A percentile compares a stretch with the other conserved stretches of the same genome.
phyloP scores from a whole-genome alignment of 1,284 basidiomycete genomes.

The Takashimella koratensis region DNA sequence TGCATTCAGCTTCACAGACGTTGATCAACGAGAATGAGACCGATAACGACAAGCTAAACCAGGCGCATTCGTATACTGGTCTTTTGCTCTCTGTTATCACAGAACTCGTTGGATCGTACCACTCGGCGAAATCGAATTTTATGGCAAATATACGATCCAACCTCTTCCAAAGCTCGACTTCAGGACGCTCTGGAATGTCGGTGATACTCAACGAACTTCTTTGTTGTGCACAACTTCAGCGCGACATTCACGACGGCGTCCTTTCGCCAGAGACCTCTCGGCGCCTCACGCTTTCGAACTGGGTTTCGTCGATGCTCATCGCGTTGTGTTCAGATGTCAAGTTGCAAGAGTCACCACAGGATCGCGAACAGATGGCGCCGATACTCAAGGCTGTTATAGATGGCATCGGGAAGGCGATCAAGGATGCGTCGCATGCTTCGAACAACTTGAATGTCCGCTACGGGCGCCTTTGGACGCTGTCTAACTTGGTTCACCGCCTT shows the following conservation, averaged over 20 bases:
- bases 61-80: conserved; percentile 58
- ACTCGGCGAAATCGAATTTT: conserved; percentile 83
- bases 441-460: conserved; percentile 71
- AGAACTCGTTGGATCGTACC: conserved; percentile 90
- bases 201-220: conserved; percentile 71
- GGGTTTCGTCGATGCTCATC: conserved; percentile 88
- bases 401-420: conserved; percentile 78
- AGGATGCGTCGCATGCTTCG: conserved; percentile 60
- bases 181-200: conserved; percentile 20
- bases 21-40: not conserved
- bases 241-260: conserved; percentile 18
- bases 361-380: conserved; percentile 52
- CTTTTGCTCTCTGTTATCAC: conserved; percentile 90
- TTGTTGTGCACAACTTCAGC: conserved; percentile 63
- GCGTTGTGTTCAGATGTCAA: conserved; percentile 79
- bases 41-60: not conserved
- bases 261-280: conserved; percentile 54
- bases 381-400: conserved; percentile 75
- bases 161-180: conserved; percentile 54
- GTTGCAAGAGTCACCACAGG: conserved; percentile 60
- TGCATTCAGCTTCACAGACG: not conserved
- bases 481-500: conserved; percentile 83
- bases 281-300: conserved; percentile 59
- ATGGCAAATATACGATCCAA: conserved; percentile 65
- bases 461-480: conserved; percentile 80